Evolutionary conservation across 371 early-diverging fungal genomes (phyloP).

Genomic region (Capillidium heterosporum): DNA sequence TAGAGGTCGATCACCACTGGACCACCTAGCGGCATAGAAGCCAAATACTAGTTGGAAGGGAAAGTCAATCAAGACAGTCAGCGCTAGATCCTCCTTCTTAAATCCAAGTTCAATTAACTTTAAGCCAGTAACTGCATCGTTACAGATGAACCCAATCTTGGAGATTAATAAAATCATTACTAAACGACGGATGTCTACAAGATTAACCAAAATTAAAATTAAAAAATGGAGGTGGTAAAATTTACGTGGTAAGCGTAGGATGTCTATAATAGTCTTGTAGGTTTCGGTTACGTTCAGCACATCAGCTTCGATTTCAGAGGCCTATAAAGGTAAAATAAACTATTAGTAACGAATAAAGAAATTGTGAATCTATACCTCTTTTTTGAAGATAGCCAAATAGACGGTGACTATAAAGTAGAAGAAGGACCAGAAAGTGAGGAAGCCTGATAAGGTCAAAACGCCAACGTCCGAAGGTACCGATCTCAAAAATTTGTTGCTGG

Average conservation of each 20-base stretch:
- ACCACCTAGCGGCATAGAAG: conserved; percentile 92
- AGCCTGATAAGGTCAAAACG: conserved; percentile 58
- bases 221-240: background rate
- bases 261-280: conserved; percentile 45
- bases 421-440: conserved; percentile 82
- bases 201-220: background rate
- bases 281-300: conserved; percentile 20
- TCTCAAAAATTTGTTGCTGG: conserved; percentile 76
- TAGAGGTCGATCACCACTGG: conserved; percentile 62
- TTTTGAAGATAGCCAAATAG: conserved; percentile 59
- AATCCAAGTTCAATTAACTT: conserved; percentile 89
- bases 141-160: conserved; percentile 88
- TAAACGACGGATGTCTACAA: conserved; percentile 56
- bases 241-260: conserved; percentile 51
- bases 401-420: conserved; percentile 70
- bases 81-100: conserved; percentile 82
- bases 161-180: conserved; percentile 60
- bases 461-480: conserved; percentile 46
- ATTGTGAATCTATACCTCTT: conserved; percentile 26
- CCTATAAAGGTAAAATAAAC: conserved; percentile 5
- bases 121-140: conserved; percentile 82
- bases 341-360: background rate
- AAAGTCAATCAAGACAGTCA: conserved; percentile 84
- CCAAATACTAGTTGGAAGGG: conserved; percentile 92
- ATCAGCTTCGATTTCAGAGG: conserved; percentile 11